Percentiles rank a stretch among this genome's conserved stretches.
phyloP scores from a whole-genome alignment of 257 asterid genomes.

The Solanum commersonii region DNA sequence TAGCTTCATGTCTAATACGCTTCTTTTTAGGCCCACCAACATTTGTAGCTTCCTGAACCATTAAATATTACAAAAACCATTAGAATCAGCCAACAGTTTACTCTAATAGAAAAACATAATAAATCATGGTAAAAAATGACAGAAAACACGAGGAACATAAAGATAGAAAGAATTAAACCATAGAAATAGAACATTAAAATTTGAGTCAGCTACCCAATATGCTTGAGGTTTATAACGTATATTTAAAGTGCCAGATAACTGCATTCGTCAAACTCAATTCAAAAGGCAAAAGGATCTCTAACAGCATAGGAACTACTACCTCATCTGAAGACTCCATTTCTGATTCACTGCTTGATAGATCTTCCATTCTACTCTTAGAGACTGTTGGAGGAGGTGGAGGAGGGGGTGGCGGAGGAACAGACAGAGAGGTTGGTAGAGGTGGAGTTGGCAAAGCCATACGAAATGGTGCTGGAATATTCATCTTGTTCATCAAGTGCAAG shows the following conservation, averaged over 20 bases:
- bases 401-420: constrained; percentile 42
- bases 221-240: neutral
- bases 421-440: constrained; percentile 54
- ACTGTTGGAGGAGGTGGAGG: constrained; percentile 47
- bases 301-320: constrained; percentile 25
- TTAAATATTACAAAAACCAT: constrained; percentile 9
- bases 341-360: constrained; percentile 57
- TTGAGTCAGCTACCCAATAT: neutral
- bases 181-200: neutral
- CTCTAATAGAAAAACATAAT: neutral
- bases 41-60: constrained; percentile 40
- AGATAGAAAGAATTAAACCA: neutral
- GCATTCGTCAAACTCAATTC: neutral
- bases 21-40: constrained; percentile 39
- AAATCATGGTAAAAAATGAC: neutral
- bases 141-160: neutral
- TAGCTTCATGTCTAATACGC: constrained; percentile 56
- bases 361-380: constrained; percentile 24
- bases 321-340: constrained; percentile 98
- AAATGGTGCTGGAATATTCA: constrained; percentile 97
- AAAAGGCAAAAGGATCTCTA: neutral
- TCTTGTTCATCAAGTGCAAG: constrained; percentile 97
- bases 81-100: neutral
- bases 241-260: neutral
- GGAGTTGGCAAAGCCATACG: constrained; percentile 88